Conservation (phyloP, 148 eudicot genomes). For the Diospyros kaki region DNA sequence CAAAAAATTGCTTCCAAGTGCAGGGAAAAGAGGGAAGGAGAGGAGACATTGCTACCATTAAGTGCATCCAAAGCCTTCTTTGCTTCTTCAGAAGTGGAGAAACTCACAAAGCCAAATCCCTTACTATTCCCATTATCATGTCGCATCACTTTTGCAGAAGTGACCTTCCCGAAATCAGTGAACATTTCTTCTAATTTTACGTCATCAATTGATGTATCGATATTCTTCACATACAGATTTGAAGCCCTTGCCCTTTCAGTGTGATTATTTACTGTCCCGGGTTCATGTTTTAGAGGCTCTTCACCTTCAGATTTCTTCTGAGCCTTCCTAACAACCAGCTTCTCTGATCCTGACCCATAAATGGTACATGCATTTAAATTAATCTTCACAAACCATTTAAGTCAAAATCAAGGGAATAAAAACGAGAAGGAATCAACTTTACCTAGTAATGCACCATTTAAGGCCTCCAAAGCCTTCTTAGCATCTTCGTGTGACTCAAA, state of each 20-base stretch:
- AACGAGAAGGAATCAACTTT: slow-evolving; percentile 8
- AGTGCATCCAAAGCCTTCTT: slow-evolving; percentile 23
- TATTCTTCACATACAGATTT: slow-evolving; percentile 39
- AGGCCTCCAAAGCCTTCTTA: slow-evolving; percentile 33
- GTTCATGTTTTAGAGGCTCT: slow-evolving; percentile 14
- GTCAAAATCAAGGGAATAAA: not conserved
- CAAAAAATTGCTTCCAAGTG: not conserved
- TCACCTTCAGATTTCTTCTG: slow-evolving; percentile 35
- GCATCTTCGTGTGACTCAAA: slow-evolving; percentile 40
- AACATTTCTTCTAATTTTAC: slow-evolving; percentile 23
- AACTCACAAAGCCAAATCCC: slow-evolving; percentile 43
- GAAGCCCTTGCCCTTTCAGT: slow-evolving; percentile 19
- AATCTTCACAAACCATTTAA: not conserved
- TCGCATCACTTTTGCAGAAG: slow-evolving; percentile 37
- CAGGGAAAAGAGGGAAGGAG: not conserved
- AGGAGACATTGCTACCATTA: slow-evolving; percentile 20
- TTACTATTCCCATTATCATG: slow-evolving; percentile 31
- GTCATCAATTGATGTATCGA: slow-evolving; percentile 29
- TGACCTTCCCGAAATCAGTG: slow-evolving; percentile 28
- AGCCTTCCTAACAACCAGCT: slow-evolving; percentile 42
- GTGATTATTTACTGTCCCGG: not conserved
- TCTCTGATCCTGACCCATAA: slow-evolving; percentile 33
- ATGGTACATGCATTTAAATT: not conserved
- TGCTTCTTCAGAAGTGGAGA: slow-evolving; percentile 44
- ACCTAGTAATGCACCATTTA: slow-evolving; percentile 45